Evolutionary conservation across 1,139 yeast genomes (phyloP).

Genomic region (Suhomyces anneliseae): DNA sequence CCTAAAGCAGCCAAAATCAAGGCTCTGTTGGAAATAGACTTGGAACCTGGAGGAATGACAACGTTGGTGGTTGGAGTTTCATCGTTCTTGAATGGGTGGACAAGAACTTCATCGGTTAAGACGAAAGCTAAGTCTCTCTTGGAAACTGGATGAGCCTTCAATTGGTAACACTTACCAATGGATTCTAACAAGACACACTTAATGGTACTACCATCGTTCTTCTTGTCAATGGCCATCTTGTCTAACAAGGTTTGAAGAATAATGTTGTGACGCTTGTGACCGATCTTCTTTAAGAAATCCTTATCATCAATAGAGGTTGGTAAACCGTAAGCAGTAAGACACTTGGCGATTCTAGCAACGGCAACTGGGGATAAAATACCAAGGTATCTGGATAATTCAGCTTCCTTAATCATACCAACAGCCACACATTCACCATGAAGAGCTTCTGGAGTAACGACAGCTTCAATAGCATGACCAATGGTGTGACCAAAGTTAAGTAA

Average conservation of each 20-base stretch:
- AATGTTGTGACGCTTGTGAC: constrained; percentile 56
- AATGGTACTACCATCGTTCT: constrained; percentile 89
- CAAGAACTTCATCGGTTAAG: constrained; percentile 78
- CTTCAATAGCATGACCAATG: constrained; percentile 98
- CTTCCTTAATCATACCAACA: constrained; percentile 91
- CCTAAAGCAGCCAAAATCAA: constrained; percentile 90
- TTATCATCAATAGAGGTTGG: constrained; percentile 81
- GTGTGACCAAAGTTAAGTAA: constrained; percentile 94
- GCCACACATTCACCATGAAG: constrained; percentile 98
- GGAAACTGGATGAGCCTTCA: constrained; percentile 79
- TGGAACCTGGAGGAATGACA: constrained; percentile 92
- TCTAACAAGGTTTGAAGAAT: constrained; percentile 70
- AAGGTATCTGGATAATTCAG: constrained; percentile 86
- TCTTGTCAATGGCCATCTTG: constrained; percentile 95
- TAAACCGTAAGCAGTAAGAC: constrained; percentile 79
- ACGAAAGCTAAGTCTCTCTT: constrained; percentile 81
- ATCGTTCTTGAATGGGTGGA: constrained; percentile 49
- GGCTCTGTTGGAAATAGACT: constrained; percentile 95
- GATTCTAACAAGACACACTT: constrained; percentile 79
- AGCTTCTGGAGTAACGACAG: constrained; percentile 92
- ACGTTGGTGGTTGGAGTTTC: constrained; percentile 45
- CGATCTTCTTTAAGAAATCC: constrained; percentile 61
- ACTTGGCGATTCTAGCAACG: constrained; percentile 84
- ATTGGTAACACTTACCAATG: constrained; percentile 88
- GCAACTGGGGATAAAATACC: constrained; percentile 91